Evolutionary conservation across 345 rosid genomes (phyloP).

Genomic region (Passiflora organensis): DNA sequence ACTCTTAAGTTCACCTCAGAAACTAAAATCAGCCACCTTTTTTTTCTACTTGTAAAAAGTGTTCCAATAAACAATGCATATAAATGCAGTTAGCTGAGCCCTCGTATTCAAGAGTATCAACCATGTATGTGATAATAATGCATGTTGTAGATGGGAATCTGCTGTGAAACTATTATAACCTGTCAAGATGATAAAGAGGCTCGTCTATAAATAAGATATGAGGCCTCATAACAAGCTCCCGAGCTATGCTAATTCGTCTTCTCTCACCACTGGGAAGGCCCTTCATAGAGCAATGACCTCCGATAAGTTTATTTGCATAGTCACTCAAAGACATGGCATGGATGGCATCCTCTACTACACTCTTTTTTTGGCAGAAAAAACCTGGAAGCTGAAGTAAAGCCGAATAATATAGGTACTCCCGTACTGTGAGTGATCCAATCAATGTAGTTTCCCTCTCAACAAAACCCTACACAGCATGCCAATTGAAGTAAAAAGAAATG

Average conservation of each 20-base stretch:
- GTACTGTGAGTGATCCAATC: conserved; percentile 88
- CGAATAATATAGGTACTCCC: conserved; percentile 85
- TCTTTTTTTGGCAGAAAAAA: conserved; percentile 81
- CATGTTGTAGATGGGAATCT: not conserved
- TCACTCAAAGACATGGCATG: conserved; percentile 92
- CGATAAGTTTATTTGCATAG: conserved; percentile 89
- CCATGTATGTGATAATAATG: not conserved
- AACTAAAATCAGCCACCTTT: too few species aligned
- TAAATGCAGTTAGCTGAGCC: too few species aligned
- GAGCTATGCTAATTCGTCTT: conserved; percentile 94
- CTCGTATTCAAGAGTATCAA: too few species aligned
- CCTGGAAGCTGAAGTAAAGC: conserved; percentile 98
- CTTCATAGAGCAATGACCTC: conserved; percentile 95
- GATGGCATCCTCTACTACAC: conserved; percentile 96
- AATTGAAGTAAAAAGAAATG: conserved; percentile 11
- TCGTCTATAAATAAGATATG: conserved; percentile 90
- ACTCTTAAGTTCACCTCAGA: too few species aligned
- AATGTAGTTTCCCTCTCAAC: conserved; percentile 80
- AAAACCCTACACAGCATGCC: conserved; percentile 54
- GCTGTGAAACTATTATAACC: conserved; percentile 29
- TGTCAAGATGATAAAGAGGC: conserved; percentile 97
- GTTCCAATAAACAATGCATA: too few species aligned
- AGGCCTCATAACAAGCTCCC: conserved; percentile 97
- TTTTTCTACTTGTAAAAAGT: too few species aligned
- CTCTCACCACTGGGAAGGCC: conserved; percentile 91